Evolutionary conservation across 441 rosid genomes (phyloP), one percentile per base, ranked within the genome.

Genomic region (Gossypium davidsonii): DNA sequence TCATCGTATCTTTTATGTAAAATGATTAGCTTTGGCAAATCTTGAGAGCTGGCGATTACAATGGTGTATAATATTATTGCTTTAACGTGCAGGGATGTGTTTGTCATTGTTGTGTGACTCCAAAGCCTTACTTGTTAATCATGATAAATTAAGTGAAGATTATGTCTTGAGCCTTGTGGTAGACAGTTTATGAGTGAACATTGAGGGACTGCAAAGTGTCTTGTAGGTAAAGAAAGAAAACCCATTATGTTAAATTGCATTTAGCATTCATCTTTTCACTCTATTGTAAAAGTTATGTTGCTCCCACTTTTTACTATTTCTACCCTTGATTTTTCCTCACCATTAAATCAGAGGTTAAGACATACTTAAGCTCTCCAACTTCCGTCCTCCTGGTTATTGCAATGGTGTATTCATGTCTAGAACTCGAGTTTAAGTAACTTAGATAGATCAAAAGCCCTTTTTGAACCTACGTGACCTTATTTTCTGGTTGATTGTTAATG

Each of bases 61-160:
- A 3, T 14, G 42, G 42, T 5, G 10, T 26, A 59, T 9, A 63
- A 64, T 37, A 10, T 6, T 28, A 34, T 62, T 62, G 49, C 67
- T 34, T 62, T 15, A 62, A 62, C 67, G 17, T 17, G 67, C 67
- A 62, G 65, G 67, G 67, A 34, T 62, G 67, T 34, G 23, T 9
- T 15, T 28, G 18, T 25, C 4, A 14, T 60, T n/a, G 20, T 62
- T 34, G 48, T 34, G 21, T 15, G 25, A 37, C 46, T 17, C 67
- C 25, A 8, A 34, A 62, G 7, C 23, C 8, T 34, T 28, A 1
- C n/a, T 34, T 31, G 10, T 60, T 8, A 12, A 34, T 62, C 67
- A 15, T 62, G 48, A 34, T 34, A 62, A 15, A 62, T 62, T 15
- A 34, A 46, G 48, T 34, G 12, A 61, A 15, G 46, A 31, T 8